A percentile compares a stretch with the other conserved stretches of the same genome.
phyloP scores from a whole-genome alignment of 202 grass and related monocot genomes.

The Hordeum pubiflorum region DNA sequence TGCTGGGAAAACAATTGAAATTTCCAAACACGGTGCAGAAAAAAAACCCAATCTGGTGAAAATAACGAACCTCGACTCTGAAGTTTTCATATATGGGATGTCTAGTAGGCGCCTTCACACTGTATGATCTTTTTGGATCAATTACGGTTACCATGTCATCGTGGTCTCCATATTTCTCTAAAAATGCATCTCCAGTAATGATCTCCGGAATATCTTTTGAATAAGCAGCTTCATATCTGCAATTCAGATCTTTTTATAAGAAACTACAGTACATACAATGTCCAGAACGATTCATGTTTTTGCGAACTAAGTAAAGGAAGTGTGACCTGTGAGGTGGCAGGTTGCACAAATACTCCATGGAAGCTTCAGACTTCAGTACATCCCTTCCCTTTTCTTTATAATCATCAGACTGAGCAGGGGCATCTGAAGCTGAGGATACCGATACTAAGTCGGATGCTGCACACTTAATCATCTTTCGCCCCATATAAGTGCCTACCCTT shows the following conservation, averaged over 20 bases:
- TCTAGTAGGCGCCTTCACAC: slow-evolving; percentile 72
- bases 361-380: slow-evolving; percentile 70
- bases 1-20: background rate
- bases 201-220: slow-evolving; percentile 68
- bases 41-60: background rate
- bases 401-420: slow-evolving; percentile 25
- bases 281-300: background rate
- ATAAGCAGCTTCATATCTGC: slow-evolving; percentile 80
- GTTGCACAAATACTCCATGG: slow-evolving; percentile 77
- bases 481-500: slow-evolving; percentile 94
- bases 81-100: slow-evolving; percentile 98
- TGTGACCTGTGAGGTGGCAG: slow-evolving; percentile 73
- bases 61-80: slow-evolving; percentile 52
- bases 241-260: slow-evolving; percentile 8
- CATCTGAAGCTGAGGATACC: slow-evolving; percentile 28
- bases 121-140: slow-evolving; percentile 66
- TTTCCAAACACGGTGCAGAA: background rate
- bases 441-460: slow-evolving; percentile 51
- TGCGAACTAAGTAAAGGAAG: background rate
- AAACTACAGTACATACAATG: background rate
- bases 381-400: slow-evolving; percentile 49
- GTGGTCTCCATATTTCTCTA: slow-evolving; percentile 66
- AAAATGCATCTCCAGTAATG: slow-evolving; percentile 64
- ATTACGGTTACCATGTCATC: slow-evolving; percentile 64
- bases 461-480: slow-evolving; percentile 79